phyloP scores from a whole-genome alignment of 768 basidiomycete species.

The Boletus subparvulus region DNA sequence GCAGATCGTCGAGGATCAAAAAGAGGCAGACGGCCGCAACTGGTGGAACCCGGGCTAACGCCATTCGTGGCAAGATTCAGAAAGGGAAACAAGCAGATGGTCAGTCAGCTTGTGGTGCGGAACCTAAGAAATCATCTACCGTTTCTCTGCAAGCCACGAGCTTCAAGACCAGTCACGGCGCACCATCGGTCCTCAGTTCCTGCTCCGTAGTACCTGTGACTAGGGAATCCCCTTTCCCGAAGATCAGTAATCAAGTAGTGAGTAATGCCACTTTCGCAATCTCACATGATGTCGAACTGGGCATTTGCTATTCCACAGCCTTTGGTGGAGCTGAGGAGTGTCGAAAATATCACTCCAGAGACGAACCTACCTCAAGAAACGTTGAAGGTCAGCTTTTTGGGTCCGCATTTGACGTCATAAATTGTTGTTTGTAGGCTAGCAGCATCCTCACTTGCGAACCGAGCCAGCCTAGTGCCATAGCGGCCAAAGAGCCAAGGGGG shows the following conservation, averaged over 20 bases:
- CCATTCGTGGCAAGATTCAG: conserved; percentile 28
- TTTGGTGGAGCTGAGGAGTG: neutral
- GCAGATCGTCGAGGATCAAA: conserved; percentile 20
- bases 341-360: neutral
- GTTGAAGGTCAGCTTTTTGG: conserved; percentile 15
- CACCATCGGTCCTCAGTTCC: neutral
- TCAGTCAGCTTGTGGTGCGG: neutral
- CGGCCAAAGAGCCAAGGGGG: conserved; percentile 35
- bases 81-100: conserved; percentile 3
- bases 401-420: neutral
- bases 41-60: conserved; percentile 14
- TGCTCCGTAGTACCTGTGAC: neutral
- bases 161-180: neutral
- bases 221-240: neutral
- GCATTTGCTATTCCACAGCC: conserved; percentile 1
- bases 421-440: conserved; percentile 6
- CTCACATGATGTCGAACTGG: neutral
- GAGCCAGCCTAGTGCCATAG: conserved; percentile 11
- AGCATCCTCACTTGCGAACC: neutral
- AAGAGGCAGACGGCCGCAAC: conserved; percentile 6
- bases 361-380: neutral
- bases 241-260: conserved; percentile 4
- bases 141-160: neutral
- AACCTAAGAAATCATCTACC: neutral
- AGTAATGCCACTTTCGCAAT: neutral